Evolutionary conservation across 106 monocot species (phyloP).

Genomic region (Platanthera zijinensis): DNA sequence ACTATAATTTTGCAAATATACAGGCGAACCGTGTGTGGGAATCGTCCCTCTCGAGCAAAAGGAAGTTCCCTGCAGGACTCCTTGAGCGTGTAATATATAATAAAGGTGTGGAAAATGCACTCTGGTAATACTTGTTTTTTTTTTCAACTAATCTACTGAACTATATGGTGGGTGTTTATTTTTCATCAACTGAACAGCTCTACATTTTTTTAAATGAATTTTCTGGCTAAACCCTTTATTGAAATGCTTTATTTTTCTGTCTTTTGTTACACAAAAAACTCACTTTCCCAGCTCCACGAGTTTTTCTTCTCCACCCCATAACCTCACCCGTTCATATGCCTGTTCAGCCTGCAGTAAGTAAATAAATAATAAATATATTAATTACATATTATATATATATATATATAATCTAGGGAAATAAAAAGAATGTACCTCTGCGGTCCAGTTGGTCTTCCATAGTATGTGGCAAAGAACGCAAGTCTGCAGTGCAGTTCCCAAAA

Average conservation of each 20-base stretch:
- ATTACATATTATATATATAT: neutral
- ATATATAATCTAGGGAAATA: neutral
- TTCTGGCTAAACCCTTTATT: neutral
- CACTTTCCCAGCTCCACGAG: slow-evolving; percentile 1
- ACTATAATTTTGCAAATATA: too few relatives aligned
- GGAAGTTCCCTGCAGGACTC: too few relatives aligned
- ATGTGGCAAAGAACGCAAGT: slow-evolving; percentile 40
- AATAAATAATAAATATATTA: neutral
- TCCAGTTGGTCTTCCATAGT: slow-evolving; percentile 65
- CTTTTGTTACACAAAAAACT: neutral
- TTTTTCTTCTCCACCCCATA: slow-evolving; percentile 48
- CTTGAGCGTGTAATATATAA: too few relatives aligned
- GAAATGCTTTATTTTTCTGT: neutral
- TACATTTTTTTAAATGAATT: neutral
- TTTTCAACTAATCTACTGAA: neutral
- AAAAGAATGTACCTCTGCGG: slow-evolving; percentile 32
- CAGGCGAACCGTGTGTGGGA: too few relatives aligned
- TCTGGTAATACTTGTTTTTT: neutral
- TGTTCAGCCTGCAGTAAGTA: slow-evolving; percentile 44
- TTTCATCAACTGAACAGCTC: neutral
- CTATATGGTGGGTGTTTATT: neutral
- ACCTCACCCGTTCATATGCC: slow-evolving; percentile 45
- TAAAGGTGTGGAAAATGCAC: too few relatives aligned
- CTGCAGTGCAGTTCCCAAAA: slow-evolving; percentile 65
- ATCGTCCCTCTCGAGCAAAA: too few relatives aligned